Base-by-base conservation (phyloP, 257 asterid genomes). In the Capsicum rhomboideum region DNA sequence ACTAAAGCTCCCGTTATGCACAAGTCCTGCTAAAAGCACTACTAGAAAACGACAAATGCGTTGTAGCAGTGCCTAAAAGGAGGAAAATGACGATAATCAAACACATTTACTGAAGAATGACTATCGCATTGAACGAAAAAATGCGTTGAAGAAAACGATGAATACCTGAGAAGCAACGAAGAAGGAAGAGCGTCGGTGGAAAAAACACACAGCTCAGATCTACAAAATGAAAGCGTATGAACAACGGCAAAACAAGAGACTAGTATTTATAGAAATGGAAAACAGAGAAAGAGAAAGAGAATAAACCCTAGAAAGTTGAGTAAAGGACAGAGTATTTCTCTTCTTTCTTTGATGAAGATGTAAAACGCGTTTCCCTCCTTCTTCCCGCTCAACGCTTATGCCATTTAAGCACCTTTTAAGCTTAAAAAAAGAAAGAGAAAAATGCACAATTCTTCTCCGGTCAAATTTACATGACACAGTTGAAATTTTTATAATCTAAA, bases 351-450 rank as follows among this genome's bases (percentile, higher is more conserved):
- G n/a, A 12, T 74, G 75, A 84, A 82, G 88, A 83, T 82, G 83
- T 72, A 79, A 44, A 83, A 52, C 81, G 79, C 89, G 86, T 85
- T 80, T 55, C 50, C 1, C n/a, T 66, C 71, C 85, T 87, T 85
- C 88, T 88, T 93, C 93, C 94, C 93, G 93, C 94, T 79, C 89
- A 71, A 49, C 79, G 66, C 66, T 42, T 78, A 40, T 80, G 78
- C 88, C 90, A 52, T 87, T 89, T 85, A 61, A 16, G n/a, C 85
- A 44, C 40, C 16, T 49, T 12, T 75, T 17, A 14, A 82, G 69
- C 66, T 44, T 53, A 49, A 42, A 23, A 34, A 31, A 34, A 34
- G 40, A 34, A 34, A 34, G 40, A 34, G 4, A 34, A 34, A 34
- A 34, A 34, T 3, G 40, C 40, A 34, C 40, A 34, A 34, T 2